Evolutionary conservation across 2,329 filamentous ascomycete genomes (phyloP).

Genomic region (Periglandula ipomoeae): DNA sequence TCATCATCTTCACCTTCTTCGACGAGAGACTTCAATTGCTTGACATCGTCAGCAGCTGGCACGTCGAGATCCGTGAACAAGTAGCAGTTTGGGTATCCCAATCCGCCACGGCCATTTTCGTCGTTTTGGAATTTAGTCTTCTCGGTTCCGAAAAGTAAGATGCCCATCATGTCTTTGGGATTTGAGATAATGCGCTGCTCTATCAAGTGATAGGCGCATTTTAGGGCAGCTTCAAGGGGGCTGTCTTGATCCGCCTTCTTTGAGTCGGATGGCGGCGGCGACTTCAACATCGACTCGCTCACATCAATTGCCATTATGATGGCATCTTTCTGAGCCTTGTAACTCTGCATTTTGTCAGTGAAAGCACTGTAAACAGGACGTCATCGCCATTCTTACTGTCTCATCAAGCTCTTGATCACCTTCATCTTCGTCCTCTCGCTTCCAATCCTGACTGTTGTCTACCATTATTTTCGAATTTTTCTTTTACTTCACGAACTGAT

Average conservation of each 20-base stretch:
- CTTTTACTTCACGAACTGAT: no score
- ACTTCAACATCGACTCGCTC: slow-evolving; percentile 74
- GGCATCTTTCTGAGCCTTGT: slow-evolving; percentile 92
- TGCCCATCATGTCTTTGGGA: slow-evolving; percentile 94
- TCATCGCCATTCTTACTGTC: slow-evolving; percentile 30
- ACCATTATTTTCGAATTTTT: no score
- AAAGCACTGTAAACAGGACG: background rate
- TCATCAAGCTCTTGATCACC: slow-evolving; percentile 53
- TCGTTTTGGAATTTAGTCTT: slow-evolving; percentile 70
- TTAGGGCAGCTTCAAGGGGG: slow-evolving; percentile 73
- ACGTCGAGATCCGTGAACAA: slow-evolving; percentile 81
- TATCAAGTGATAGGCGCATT: slow-evolving; percentile 92
- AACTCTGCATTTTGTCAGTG: slow-evolving; percentile 47
- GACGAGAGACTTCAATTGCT: slow-evolving; percentile 62
- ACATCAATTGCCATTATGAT: slow-evolving; percentile 93
- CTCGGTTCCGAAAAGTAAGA: slow-evolving; percentile 83
- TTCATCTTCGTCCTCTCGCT: slow-evolving; percentile 54
- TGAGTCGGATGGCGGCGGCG: slow-evolving; percentile 52
- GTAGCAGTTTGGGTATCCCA: slow-evolving; percentile 85
- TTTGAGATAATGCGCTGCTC: slow-evolving; percentile 97
- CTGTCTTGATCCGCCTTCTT: slow-evolving; percentile 75
- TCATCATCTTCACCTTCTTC: slow-evolving; percentile 68
- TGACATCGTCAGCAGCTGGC: slow-evolving; percentile 80
- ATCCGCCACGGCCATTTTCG: slow-evolving; percentile 46
- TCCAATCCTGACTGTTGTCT: slow-evolving; percentile 32